A percentile compares a stretch with the other conserved stretches of the same genome.
Evolutionary conservation across 306 rosid genomes (phyloP).

Genomic region (Fagus sylvatica): DNA sequence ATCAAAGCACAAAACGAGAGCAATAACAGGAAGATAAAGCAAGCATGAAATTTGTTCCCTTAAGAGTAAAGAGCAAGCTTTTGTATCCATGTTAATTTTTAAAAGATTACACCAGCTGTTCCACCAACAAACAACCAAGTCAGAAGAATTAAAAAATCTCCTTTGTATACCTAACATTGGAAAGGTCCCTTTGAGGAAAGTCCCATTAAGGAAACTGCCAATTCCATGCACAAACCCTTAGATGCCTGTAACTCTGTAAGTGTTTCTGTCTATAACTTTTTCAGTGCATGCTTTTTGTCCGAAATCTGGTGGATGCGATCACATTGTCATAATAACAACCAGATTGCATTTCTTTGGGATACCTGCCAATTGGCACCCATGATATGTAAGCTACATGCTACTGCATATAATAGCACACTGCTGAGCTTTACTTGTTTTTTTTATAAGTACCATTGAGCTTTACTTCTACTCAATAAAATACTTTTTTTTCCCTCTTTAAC

Average conservation of each 20-base stretch:
- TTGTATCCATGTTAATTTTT: neutral
- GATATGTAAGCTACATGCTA: conserved; percentile 1
- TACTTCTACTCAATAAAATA: neutral
- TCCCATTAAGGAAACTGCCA: neutral
- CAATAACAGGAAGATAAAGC: neutral
- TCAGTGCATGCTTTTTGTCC: neutral
- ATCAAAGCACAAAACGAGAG: neutral
- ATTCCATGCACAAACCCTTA: neutral
- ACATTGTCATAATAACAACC: neutral
- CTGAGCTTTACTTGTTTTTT: too few species aligned
- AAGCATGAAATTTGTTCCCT: neutral
- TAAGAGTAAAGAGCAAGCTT: neutral
- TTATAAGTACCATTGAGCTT: neutral
- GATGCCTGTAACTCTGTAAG: neutral
- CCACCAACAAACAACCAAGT: conserved; percentile 7
- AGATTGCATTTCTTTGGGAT: conserved; percentile 7
- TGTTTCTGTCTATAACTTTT: neutral
- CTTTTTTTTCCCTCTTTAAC: neutral
- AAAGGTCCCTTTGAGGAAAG: neutral
- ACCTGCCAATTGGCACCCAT: conserved; percentile 14
- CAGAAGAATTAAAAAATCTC: neutral
- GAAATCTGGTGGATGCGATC: neutral
- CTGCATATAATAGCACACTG: neutral
- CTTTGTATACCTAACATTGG: neutral
- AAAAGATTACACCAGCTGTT: neutral